phyloP scores from a whole-genome alignment of 345 rosid species.

The Rhodamnia argentea region DNA sequence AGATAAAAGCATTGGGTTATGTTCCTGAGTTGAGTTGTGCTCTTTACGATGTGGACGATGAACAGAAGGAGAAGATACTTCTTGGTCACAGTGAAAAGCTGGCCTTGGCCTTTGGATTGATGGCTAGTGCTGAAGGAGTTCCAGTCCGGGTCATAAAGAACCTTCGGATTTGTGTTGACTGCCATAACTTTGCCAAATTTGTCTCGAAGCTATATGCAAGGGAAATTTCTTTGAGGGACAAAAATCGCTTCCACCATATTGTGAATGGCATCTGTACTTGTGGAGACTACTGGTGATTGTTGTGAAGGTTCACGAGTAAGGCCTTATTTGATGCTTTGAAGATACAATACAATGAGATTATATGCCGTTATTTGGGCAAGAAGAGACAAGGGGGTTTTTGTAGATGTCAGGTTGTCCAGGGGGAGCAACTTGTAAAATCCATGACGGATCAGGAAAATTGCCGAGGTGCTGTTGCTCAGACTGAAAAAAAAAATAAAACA shows the following conservation, averaged over 20 bases:
- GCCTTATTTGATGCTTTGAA: not conserved
- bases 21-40: conserved; percentile 73
- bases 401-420: not conserved
- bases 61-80: conserved; percentile 84
- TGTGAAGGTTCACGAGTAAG: not conserved
- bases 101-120: conserved; percentile 69
- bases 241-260: conserved; percentile 65
- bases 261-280: conserved; percentile 59
- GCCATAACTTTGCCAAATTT: conserved; percentile 84
- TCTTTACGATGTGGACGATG: conserved; percentile 75
- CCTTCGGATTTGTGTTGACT: conserved; percentile 74
- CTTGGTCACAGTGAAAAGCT: conserved; percentile 83
- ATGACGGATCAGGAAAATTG: not conserved
- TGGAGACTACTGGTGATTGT: conserved; percentile 74
- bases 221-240: conserved; percentile 61
- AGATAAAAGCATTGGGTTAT: conserved; percentile 75
- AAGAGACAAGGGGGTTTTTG: not conserved
- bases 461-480: not conserved
- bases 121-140: conserved; percentile 32
- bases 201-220: conserved; percentile 46
- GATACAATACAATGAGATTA: not conserved
- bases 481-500: not conserved
- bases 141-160: conserved; percentile 71
- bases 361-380: not conserved
- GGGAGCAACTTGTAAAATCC: not conserved